These are phyloP conservation scores for Ogataea populi-albae DNA, from an alignment of 805 yeast genomes.

Conservation along the genomic window DNA sequence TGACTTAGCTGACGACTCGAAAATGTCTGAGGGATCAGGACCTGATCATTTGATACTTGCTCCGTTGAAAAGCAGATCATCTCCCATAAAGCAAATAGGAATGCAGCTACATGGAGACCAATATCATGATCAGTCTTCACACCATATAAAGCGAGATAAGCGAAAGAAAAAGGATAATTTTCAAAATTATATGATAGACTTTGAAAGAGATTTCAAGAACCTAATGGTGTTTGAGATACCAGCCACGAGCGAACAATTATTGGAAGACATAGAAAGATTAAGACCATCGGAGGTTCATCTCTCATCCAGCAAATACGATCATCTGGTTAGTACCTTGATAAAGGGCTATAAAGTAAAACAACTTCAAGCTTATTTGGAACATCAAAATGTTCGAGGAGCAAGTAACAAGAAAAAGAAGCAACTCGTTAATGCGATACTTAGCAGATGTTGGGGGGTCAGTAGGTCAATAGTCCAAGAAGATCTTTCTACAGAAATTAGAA, in stretches of 20 bases:
- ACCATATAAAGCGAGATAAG: neutral
- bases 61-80: slow-evolving; percentile 23
- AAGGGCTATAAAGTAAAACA: slow-evolving; percentile 24
- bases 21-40: neutral
- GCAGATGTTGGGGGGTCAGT: slow-evolving; percentile 27
- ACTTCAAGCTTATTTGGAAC: slow-evolving; percentile 20
- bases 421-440: slow-evolving; percentile 21
- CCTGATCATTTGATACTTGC: slow-evolving; percentile 24
- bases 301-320: slow-evolving; percentile 21
- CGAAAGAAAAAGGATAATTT: slow-evolving; percentile 1
- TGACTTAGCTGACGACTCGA: neutral
- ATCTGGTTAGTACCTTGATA: slow-evolving; percentile 18
- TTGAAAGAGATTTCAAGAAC: slow-evolving; percentile 28
- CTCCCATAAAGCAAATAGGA: slow-evolving; percentile 20
- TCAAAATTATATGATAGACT: slow-evolving; percentile 23
- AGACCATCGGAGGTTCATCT: slow-evolving; percentile 23
- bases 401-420: slow-evolving; percentile 18
- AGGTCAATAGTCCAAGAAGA: slow-evolving; percentile 15
- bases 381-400: slow-evolving; percentile 7
- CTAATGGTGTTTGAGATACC: slow-evolving; percentile 29
- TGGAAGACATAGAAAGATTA: slow-evolving; percentile 27
- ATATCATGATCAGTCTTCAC: slow-evolving; percentile 4
- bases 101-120: slow-evolving; percentile 7
- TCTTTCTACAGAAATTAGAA: slow-evolving; percentile 20
- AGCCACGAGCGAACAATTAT: slow-evolving; percentile 23